Percentiles rank a stretch among this genome's conserved stretches.
Conservation (phyloP, 306 rosid species). For the Dalbergia cultrata region DNA sequence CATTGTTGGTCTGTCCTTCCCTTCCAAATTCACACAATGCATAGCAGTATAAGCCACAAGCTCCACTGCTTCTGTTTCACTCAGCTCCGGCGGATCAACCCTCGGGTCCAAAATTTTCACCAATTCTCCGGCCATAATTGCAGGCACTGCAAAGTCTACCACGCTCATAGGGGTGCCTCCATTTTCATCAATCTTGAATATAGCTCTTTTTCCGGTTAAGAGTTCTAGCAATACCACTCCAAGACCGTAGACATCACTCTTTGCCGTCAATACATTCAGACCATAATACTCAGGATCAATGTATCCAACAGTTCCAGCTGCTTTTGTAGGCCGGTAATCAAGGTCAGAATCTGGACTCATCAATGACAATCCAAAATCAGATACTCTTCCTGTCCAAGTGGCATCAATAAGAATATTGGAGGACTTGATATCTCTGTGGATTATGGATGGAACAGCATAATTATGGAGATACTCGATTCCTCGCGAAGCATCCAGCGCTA, state of each 20-base stretch:
- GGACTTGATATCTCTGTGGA: slow-evolving; percentile 93
- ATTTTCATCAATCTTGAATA: slow-evolving; percentile 67
- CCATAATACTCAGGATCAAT: slow-evolving; percentile 98
- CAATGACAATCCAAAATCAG: slow-evolving; percentile 92
- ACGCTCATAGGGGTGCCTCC: slow-evolving; percentile 76
- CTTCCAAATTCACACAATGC: slow-evolving; percentile 94
- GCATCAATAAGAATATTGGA: slow-evolving; percentile 86
- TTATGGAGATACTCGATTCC: slow-evolving; percentile 96
- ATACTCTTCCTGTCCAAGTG: slow-evolving; percentile 84
- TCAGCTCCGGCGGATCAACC: slow-evolving; percentile 73
- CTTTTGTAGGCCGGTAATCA: slow-evolving; percentile 69
- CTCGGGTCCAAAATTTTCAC: slow-evolving; percentile 70
- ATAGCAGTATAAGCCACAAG: slow-evolving; percentile 84
- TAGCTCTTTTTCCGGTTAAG: slow-evolving; percentile 92
- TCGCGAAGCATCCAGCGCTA: slow-evolving; percentile 87
- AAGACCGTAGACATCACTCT: slow-evolving; percentile 96
- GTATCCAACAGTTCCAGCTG: slow-evolving; percentile 94
- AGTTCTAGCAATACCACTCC: slow-evolving; percentile 92
- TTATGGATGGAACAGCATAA: slow-evolving; percentile 93
- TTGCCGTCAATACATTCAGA: slow-evolving; percentile 85
- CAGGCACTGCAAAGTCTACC: slow-evolving; percentile 86
- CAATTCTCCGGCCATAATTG: slow-evolving; percentile 71
- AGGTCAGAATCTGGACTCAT: slow-evolving; percentile 74
- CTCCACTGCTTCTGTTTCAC: slow-evolving; percentile 90
- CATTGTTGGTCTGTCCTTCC: slow-evolving; percentile 94